These are phyloP conservation scores for Colletotrichum australisinense DNA, from an alignment of 2,329 filamentous ascomycete species.

Conservation along the genomic window DNA sequence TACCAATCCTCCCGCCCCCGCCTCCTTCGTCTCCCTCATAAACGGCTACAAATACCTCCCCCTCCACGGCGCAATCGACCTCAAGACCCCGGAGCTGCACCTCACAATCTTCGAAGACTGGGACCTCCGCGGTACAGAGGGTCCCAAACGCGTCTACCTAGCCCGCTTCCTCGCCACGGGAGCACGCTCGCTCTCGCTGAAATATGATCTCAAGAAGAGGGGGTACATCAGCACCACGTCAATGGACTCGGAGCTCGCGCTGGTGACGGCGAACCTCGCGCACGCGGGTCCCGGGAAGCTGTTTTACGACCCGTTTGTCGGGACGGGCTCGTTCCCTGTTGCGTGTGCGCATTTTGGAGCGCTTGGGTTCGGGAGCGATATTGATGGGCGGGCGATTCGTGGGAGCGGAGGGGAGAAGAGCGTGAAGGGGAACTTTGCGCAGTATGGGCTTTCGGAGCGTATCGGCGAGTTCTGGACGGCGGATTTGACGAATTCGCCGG, in stretches of 20 bases:
- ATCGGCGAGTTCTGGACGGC: constrained; percentile 86
- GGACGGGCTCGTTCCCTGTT: constrained; percentile 92
- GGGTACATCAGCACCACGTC: constrained; percentile 95
- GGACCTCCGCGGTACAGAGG: constrained; percentile 63
- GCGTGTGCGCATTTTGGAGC: constrained; percentile 93
- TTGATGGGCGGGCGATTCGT: constrained; percentile 89
- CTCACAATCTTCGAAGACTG: constrained; percentile 90
- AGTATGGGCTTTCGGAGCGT: constrained; percentile 76
- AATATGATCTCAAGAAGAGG: constrained; percentile 92
- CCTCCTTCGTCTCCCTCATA: constrained; percentile 79
- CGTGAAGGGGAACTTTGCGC: constrained; percentile 79
- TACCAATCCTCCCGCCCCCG: constrained; percentile 79
- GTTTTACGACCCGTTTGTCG: constrained; percentile 95
- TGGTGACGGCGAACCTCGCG: constrained; percentile 92
- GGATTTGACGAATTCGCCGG: constrained; percentile 88
- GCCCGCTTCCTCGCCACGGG: constrained; percentile 77
- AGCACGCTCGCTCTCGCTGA: constrained; percentile 74
- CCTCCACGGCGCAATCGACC: constrained; percentile 81
- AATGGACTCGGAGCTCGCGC: constrained; percentile 94
- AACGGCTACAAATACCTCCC: constrained; percentile 83
- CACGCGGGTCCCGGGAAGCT: constrained; percentile 84
- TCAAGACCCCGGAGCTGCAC: constrained; percentile 78
- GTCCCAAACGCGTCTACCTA: constrained; percentile 65
- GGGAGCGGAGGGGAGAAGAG: constrained; percentile 70
- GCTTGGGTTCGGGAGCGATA: constrained; percentile 86